Evolutionary conservation across 78 protist genomes (phyloP).

Genomic region (Dictyostelium citrinum): DNA sequence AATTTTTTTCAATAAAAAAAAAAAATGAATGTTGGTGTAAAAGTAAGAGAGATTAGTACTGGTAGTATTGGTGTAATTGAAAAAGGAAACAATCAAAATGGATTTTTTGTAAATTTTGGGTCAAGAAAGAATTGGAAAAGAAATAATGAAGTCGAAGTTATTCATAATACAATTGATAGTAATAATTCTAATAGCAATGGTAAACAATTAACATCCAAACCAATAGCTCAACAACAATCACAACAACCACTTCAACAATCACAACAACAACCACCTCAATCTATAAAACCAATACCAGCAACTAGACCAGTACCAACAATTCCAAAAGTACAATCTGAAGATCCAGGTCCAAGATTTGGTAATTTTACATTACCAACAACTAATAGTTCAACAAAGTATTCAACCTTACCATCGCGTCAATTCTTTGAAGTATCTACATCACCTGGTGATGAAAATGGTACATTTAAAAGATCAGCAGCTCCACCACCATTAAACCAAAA

Average conservation of each 20-base stretch:
- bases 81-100: slow-evolving; percentile 31
- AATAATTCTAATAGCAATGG: not conserved
- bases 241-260: not conserved
- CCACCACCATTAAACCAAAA: not conserved
- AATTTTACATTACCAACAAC: not conserved
- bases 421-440: slow-evolving; percentile 33
- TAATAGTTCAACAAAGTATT: not conserved
- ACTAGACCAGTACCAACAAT: not conserved
- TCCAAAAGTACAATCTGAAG: slow-evolving; percentile 32
- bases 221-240: not conserved
- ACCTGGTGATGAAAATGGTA: not conserved
- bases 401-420: slow-evolving; percentile 46
- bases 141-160: slow-evolving; percentile 21
- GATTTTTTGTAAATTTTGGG: slow-evolving; percentile 52
- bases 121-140: slow-evolving; percentile 71
- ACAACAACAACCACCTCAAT: not conserved
- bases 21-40: slow-evolving; percentile 40
- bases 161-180: not conserved
- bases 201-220: not conserved
- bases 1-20: too few relatives aligned
- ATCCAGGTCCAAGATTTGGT: slow-evolving; percentile 53
- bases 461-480: not conserved
- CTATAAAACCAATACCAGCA: not conserved
- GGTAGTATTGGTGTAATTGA: slow-evolving; percentile 54
- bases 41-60: slow-evolving; percentile 38